A percentile compares a stretch with the other conserved stretches of the same genome.
Conservation (phyloP, 1,284 basidiomycete species). For the Coniferiporia weirii region DNA sequence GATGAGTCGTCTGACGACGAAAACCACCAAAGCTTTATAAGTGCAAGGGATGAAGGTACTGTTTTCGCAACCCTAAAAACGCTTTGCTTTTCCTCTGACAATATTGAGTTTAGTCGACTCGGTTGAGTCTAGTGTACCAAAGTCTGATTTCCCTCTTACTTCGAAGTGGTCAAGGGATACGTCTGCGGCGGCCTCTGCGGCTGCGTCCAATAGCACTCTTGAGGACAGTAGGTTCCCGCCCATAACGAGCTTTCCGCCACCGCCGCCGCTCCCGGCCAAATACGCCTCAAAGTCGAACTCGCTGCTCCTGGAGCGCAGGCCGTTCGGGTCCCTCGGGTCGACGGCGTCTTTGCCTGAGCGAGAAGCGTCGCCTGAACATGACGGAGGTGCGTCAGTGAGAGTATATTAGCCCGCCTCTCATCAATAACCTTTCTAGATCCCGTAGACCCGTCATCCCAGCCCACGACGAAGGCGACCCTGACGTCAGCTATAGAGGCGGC, state of each 20-base stretch:
- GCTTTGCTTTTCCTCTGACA: neutral
- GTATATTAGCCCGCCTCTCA: neutral
- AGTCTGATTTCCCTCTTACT: neutral
- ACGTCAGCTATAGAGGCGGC: conserved; percentile 5
- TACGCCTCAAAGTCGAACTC: neutral
- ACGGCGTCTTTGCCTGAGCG: conserved; percentile 16
- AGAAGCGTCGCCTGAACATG: conserved; percentile 54
- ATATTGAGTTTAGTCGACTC: neutral
- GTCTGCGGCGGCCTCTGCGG: neutral
- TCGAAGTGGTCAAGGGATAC: conserved; percentile 14
- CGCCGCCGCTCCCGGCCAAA: conserved; percentile 5
- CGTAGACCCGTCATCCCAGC: conserved; percentile 56
- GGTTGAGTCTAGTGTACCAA: neutral
- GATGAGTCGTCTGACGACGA: neutral
- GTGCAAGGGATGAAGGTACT: neutral
- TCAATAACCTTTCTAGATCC: conserved; percentile 43
- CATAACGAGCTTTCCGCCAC: conserved; percentile 12
- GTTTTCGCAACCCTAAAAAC: neutral
- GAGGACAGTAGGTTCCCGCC: conserved; percentile 9
- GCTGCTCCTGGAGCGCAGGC: neutral
- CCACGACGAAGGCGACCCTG: conserved; percentile 28
- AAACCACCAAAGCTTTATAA: neutral
- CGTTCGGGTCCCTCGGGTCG: neutral
- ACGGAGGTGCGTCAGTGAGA: conserved; percentile 41
- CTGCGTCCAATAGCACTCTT: neutral